Percentiles rank a stretch among this genome's conserved stretches.
Evolutionary conservation across 73 alveolate species (phyloP).

Genomic region (Tetrahymena borealis): DNA sequence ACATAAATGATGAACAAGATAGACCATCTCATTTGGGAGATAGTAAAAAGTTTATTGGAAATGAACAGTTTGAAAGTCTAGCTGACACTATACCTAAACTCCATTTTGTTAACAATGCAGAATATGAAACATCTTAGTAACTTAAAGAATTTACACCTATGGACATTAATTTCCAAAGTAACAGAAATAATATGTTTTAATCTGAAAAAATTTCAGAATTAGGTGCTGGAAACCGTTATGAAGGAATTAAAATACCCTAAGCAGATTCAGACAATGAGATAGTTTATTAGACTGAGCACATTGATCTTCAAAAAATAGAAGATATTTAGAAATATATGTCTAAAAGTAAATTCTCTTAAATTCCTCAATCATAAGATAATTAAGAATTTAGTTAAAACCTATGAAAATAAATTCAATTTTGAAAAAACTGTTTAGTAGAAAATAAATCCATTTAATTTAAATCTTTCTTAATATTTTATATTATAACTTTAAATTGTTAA

Average conservation of each 20-base stretch:
- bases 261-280: background rate
- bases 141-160: background rate
- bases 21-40: background rate
- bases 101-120: background rate
- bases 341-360: background rate
- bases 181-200: background rate
- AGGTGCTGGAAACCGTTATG: background rate
- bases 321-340: background rate
- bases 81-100: background rate
- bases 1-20: background rate
- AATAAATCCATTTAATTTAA: background rate
- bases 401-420: background rate
- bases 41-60: background rate
- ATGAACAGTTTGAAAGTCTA: background rate
- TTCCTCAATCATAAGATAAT: background rate
- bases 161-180: background rate
- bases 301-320: background rate
- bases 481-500: background rate
- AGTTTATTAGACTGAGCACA: background rate
- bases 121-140: background rate
- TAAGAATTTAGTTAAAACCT: background rate
- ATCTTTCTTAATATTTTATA: background rate
- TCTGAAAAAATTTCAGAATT: background rate
- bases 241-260: background rate
- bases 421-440: background rate